Conservation (phyloP, 2,329 filamentous ascomycete species). For the Diaporthe destruens region DNA sequence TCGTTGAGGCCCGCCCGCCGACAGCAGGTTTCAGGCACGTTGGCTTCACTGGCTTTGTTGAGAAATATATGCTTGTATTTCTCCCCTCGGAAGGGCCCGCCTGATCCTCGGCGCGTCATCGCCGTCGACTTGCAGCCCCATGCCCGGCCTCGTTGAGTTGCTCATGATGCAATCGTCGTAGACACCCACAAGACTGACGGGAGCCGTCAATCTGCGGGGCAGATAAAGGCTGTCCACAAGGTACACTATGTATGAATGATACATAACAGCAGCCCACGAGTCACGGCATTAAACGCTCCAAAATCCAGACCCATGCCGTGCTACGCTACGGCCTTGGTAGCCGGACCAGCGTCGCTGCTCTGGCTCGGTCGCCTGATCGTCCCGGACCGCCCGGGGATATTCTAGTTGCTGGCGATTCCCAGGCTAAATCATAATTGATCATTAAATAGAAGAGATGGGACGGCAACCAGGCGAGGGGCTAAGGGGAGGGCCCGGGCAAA, state of each 20-base stretch:
- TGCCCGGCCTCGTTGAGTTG: constrained; percentile 53
- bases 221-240: background rate
- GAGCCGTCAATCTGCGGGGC: constrained; percentile 54
- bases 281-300: constrained; percentile 12
- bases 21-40: constrained; percentile 31
- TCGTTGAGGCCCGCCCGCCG: background rate
- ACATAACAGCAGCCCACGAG: background rate
- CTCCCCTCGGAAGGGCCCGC: constrained; percentile 4
- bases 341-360: background rate
- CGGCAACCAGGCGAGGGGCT: too few relatives aligned
- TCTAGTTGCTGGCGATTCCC: background rate
- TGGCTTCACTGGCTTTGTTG: constrained; percentile 28
- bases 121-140: constrained; percentile 13
- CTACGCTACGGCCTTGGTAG: background rate
- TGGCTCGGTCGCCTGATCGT: constrained; percentile 22
- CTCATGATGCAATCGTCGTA: constrained; percentile 61
- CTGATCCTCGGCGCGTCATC: background rate
- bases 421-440: too few relatives aligned
- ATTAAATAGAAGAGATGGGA: background rate
- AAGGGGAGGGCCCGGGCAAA: too few relatives aligned
- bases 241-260: too few relatives aligned
- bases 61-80: constrained; percentile 21
- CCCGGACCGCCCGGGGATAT: constrained; percentile 8
- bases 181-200: constrained; percentile 60
- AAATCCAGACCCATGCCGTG: constrained; percentile 2